Evolutionary conservation across 331 rosid species (phyloP), one percentile per base, ranked within the genome.

Genomic region (Malus hybrid): DNA sequence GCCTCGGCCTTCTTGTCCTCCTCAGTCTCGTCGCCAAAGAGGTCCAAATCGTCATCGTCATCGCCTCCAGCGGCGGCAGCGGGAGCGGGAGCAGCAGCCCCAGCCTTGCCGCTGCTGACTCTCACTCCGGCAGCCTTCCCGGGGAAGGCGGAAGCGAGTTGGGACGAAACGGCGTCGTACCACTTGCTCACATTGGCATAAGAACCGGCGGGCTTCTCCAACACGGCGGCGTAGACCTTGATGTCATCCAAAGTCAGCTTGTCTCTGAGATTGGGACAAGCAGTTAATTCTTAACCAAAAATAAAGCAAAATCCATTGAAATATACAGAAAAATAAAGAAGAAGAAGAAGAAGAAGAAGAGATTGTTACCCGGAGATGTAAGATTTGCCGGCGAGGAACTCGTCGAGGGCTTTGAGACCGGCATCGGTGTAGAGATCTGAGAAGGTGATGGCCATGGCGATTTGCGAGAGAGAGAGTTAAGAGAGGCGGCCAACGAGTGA

Each of bases 11-110:
- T 88, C 93, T 90, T 90, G 29, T 93, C 98, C 48, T 93, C 96
- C 81, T 93, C 96, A 2, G 98, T 90, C 83, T 90, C 98, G 59
- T 93, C 96, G 32, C 96, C 98, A 24, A 93, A 93, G 82, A 93
- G 98, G 75, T 90, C 96, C 22, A 93, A 82, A 80, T 93, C 98
- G 31, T 93, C 93, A 0, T 86, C 97, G 59, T 88, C 96, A 19
- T 77, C 95, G 22, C 72, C 71, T 20, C 20, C 86, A 0, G 83
- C 86, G 63, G 92, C 84, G 70, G 90, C 87, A 79, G 81, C 85
- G 14, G 60, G 85, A 28, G 77, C 86, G 2, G 89, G 54, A 44
- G 87, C 73, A 77, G 72, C 84, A 57, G 77, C 84, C 70, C 67
- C 85, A 9, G 76, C 83, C 68, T 76, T 75, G 65, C 86, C 82